Evolutionary conservation across 2,329 filamentous ascomycete genomes (phyloP), one percentile per base, ranked within the genome.

Genomic region (Verticillium klebahnii): DNA sequence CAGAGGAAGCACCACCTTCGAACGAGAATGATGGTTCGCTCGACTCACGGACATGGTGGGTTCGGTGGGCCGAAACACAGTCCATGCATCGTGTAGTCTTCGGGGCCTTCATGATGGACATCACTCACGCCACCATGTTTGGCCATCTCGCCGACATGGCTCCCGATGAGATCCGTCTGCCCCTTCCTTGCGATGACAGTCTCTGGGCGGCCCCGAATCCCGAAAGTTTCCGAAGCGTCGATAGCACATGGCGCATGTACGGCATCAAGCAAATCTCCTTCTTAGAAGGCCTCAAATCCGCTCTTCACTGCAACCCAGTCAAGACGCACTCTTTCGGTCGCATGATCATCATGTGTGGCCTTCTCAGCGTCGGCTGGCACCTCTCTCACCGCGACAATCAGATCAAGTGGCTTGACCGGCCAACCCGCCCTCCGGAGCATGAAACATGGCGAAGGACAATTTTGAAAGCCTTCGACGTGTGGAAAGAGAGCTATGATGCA

Each of bases 301-400:
- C 91, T 0, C 78, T 97, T 3, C 93, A 94, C 65, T 90, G 89
- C 2, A 86, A 93, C 65, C 86, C 86, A 57, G 92, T 97, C 17
- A 86, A 87, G 60, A 96, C 93, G 1, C 94, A 96, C 71, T 89
- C 91, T 0, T 96, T 97, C 70, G 93, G 93, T 1, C 87, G 93
- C 57, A 95, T 92, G 68, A 93, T 96, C 65, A 85, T 97, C 68
- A 96, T 97, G 89, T 91, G 91, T 1, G 93, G 93, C 0, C 78
- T 97, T 39, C 79, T 97, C n/a, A 95, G 91, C 67, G 91, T 97
- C 5, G 93, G 89, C 63, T 97, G 92, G 92, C 93, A 97, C 69
- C 88, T 97, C 78, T 92, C 91, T 67, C 91, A 93, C 74, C 85
- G 91, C 68, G 92, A 96, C 72, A 85, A 93, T 4, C 92, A 96